Conservation (phyloP, 441 rosid species). For the Melastoma candidum region DNA sequence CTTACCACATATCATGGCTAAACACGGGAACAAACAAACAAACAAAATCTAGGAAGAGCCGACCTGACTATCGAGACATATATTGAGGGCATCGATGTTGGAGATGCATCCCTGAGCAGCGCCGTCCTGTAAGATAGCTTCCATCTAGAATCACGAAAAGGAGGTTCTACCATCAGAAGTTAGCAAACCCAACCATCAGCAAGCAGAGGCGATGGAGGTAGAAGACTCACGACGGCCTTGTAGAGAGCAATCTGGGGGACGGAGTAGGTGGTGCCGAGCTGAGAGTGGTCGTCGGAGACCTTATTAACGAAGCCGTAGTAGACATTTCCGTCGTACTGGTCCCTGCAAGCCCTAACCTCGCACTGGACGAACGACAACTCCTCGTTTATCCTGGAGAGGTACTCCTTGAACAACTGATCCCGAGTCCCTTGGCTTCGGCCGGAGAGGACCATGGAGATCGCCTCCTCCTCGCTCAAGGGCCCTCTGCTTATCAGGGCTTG, state of each 20-base stretch:
- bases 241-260: conserved; percentile 80
- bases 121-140: conserved; percentile 67
- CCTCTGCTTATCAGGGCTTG: conserved; percentile 78
- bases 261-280: conserved; percentile 77
- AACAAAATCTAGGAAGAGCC: not conserved
- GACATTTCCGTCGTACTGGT: conserved; percentile 65
- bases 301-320: conserved; percentile 77
- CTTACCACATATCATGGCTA: not conserved
- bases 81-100: conserved; percentile 53
- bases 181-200: too few relatives aligned
- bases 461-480: conserved; percentile 57
- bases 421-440: conserved; percentile 47
- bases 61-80: conserved; percentile 71
- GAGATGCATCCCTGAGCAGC: conserved; percentile 68
- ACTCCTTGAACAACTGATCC: conserved; percentile 41
- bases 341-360: conserved; percentile 68
- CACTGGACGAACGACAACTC: conserved; percentile 67
- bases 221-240: conserved; percentile 64
- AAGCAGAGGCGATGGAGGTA: too few relatives aligned
- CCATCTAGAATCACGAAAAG: conserved; percentile 32
- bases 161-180: too few relatives aligned
- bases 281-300: conserved; percentile 79
- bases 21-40: not conserved
- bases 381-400: conserved; percentile 74
- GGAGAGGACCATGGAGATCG: conserved; percentile 52